Evolutionary conservation across 225 moss, liverwort and hornwort species (phyloP).

Genomic region (Climacium dendroides): DNA sequence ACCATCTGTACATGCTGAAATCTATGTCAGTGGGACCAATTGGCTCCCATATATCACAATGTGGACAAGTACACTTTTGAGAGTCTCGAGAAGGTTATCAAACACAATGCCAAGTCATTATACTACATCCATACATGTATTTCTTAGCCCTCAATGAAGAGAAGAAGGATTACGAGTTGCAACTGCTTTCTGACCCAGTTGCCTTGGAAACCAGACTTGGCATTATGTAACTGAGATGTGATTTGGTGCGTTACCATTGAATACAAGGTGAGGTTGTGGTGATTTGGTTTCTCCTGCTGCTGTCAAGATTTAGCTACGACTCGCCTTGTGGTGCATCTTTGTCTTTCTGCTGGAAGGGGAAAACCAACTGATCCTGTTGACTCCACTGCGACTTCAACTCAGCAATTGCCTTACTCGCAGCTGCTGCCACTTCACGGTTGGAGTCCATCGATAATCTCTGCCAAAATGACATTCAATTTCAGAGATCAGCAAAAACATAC

Average conservation of each 20-base stretch:
- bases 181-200: not conserved
- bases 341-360: constrained; percentile 4
- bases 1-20: not conserved
- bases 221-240: not conserved
- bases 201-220: not conserved
- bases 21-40: not conserved
- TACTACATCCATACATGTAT: not conserved
- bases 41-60: constrained; percentile 12
- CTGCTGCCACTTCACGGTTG: constrained; percentile 69
- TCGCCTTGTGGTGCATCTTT: not conserved
- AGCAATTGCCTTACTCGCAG: constrained; percentile 60
- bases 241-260: not conserved
- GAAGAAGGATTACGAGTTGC: not conserved
- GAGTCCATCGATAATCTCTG: constrained; percentile 77
- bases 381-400: constrained; percentile 64
- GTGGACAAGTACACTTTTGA: not conserved
- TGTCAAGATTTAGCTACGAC: not conserved
- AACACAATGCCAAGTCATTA: not conserved
- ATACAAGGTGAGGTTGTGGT: not conserved
- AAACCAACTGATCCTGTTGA: constrained; percentile 23
- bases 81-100: not conserved
- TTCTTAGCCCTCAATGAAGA: too few species aligned
- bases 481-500: not conserved
- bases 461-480: not conserved
- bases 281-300: not conserved